Percentiles rank a stretch among this genome's conserved stretches.
Evolutionary conservation across 768 basidiomycete species (phyloP).

Genomic region (Suillus cothurnatus): DNA sequence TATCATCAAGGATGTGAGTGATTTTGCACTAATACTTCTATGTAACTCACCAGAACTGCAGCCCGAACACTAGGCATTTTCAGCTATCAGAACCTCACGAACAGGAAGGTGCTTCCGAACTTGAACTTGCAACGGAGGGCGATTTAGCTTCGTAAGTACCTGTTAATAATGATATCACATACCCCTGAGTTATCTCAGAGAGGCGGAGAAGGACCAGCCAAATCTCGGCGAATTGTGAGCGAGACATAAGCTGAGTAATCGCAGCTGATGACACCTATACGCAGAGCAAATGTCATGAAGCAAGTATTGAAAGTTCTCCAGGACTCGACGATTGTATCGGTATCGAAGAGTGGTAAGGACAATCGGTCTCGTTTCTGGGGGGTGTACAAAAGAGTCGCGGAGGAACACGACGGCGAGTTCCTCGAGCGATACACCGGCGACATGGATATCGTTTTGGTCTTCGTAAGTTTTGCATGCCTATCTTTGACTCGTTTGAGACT

Average conservation of each 20-base stretch:
- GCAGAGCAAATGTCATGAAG: background rate
- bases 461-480: constrained; percentile 14
- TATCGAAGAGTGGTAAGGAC: background rate
- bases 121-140: too few species aligned
- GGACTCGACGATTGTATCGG: background rate
- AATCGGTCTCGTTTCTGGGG: too few species aligned
- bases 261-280: background rate
- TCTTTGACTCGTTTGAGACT: background rate
- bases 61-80: too few species aligned
- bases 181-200: background rate
- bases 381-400: too few species aligned
- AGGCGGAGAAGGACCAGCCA: background rate
- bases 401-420: background rate
- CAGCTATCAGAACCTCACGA: too few species aligned
- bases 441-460: constrained; percentile 24
- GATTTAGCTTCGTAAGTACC: too few species aligned
- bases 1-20: background rate
- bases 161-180: too few species aligned
- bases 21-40: too few species aligned
- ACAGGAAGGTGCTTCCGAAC: too few species aligned
- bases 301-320: too few species aligned
- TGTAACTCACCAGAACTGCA: too few species aligned
- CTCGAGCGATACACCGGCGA: constrained; percentile 18
- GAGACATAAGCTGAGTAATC: background rate
- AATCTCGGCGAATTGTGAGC: background rate